Percentiles rank a stretch among this genome's conserved stretches.
Evolutionary conservation across 805 yeast genomes (phyloP).

Genomic region (Pichia sporocuriosa): DNA sequence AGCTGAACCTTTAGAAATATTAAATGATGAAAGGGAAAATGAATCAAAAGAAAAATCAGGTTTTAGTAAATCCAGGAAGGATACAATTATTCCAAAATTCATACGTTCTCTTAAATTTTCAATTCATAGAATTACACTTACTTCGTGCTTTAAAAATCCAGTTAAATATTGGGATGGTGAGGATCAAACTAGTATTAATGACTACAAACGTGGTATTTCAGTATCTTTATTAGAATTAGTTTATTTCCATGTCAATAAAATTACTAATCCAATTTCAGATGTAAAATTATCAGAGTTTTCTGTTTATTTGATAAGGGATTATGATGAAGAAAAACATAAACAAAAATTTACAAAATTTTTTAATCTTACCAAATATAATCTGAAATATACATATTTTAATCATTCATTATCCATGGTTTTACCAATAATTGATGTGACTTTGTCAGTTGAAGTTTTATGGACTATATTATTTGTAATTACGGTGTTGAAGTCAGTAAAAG

Average conservation of each 20-base stretch:
- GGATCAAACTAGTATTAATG: constrained; percentile 26
- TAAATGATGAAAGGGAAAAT: background rate
- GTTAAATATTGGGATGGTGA: constrained; percentile 24
- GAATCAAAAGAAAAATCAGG: background rate
- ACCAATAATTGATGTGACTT: constrained; percentile 22
- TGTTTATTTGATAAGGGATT: constrained; percentile 20
- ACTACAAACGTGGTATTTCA: constrained; percentile 24
- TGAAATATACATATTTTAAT: constrained; percentile 14
- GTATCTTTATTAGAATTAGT: constrained; percentile 7
- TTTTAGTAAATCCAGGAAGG: background rate
- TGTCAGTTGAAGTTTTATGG: constrained; percentile 30
- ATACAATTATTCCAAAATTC: constrained; percentile 10
- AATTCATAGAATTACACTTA: constrained; percentile 16
- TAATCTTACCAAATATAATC: constrained; percentile 8
- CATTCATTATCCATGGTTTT: constrained; percentile 17
- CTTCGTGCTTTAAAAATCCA: constrained; percentile 27
- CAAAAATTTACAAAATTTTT: constrained; percentile 13
- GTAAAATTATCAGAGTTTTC: constrained; percentile 10
- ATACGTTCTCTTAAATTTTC: constrained; percentile 10
- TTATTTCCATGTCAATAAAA: constrained; percentile 11
- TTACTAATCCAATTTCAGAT: constrained; percentile 11
- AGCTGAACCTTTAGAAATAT: background rate
- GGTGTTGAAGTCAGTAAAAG: constrained; percentile 6
- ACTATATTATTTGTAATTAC: constrained; percentile 23
- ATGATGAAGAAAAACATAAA: constrained; percentile 10